Conservation (phyloP, 495 filamentous ascomycete species). For the Daldinia bambusicola region DNA sequence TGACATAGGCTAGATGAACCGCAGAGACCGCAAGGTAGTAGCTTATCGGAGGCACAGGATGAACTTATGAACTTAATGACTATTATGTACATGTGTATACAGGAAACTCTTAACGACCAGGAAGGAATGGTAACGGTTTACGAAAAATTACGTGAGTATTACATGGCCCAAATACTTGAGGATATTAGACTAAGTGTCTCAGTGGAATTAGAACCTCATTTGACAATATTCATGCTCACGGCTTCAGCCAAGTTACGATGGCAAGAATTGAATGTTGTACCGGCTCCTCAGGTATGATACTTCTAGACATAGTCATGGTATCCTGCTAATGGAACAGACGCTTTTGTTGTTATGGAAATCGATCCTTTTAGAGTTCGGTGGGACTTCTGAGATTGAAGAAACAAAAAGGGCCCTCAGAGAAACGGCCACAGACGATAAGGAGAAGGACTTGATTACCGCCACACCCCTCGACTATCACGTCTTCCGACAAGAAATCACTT, state of each 20-base stretch:
- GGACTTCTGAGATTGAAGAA: constrained; percentile 72
- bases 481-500: constrained; percentile 97
- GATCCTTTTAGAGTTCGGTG: constrained; percentile 84
- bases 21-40: constrained; percentile 42
- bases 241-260: constrained; percentile 83
- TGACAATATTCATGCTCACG: constrained; percentile 78
- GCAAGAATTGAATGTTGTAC: constrained; percentile 74
- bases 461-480: constrained; percentile 96
- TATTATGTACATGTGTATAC: constrained; percentile 76
- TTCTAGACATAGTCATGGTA: background rate
- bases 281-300: constrained; percentile 38
- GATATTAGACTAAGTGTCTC: constrained; percentile 43
- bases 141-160: constrained; percentile 55
- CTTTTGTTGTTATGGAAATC: constrained; percentile 91
- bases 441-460: constrained; percentile 77
- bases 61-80: constrained; percentile 72
- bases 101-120: constrained; percentile 67
- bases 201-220: constrained; percentile 70
- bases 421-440: constrained; percentile 56
- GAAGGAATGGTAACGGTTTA: constrained; percentile 53
- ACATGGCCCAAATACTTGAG: constrained; percentile 1
- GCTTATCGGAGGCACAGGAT: constrained; percentile 57
- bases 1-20: constrained; percentile 52
- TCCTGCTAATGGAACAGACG: constrained; percentile 50
- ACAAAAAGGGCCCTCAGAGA: constrained; percentile 74